Evolutionary conservation across 2,329 filamentous ascomycete genomes (phyloP), one percentile per base, ranked within the genome.

Genomic region (Aspergillus sojae): DNA sequence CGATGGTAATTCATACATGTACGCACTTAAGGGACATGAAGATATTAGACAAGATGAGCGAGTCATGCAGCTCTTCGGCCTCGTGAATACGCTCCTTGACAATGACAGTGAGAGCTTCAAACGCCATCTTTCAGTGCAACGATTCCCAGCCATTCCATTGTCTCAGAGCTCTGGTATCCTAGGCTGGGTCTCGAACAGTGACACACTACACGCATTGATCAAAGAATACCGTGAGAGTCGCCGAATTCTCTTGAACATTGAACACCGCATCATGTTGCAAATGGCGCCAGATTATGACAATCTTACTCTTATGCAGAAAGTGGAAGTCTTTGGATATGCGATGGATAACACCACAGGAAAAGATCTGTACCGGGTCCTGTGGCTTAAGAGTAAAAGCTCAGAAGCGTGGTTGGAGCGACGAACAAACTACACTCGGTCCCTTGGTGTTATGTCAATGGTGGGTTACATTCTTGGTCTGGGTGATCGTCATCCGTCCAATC

Each of bases 381-480:
- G 96, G 95, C 86, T 99, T 70, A 99, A 99, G 87, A 97, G 93
- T 75, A 97, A 97, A 84, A 96, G 92, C 65, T 97, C 94, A 0
- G 95, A 99, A 78, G 91, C 94, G 2, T 99, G 95, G 95, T 88
- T 99, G 39, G 95, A 98, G 78, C 88, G 95, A 50, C 91, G 95
- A 59, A 99, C 96, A n/a, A 99, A 97, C 76, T 99, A 99, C 81
- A 99, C 95, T 21, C 91, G 95, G 62, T 98, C 94, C 1, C 85
- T 99, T 2, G 95, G 93, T 71, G 95, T 99, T 72, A 99, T 99
- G 95, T 97, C 93, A n/a, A 99, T 99, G 93, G 95, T 98, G n/a
- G 95, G 95, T 67, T 99, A 99, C 78, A 98, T 99, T 68, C 88
- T 99, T 26, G 96, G 95, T 64, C 84, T 99, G 16, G 95, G 95